Evolutionary conservation across 1,284 basidiomycete species (phyloP), one percentile per base, ranked within the genome.

Genomic region (Volvariella volvacea): DNA sequence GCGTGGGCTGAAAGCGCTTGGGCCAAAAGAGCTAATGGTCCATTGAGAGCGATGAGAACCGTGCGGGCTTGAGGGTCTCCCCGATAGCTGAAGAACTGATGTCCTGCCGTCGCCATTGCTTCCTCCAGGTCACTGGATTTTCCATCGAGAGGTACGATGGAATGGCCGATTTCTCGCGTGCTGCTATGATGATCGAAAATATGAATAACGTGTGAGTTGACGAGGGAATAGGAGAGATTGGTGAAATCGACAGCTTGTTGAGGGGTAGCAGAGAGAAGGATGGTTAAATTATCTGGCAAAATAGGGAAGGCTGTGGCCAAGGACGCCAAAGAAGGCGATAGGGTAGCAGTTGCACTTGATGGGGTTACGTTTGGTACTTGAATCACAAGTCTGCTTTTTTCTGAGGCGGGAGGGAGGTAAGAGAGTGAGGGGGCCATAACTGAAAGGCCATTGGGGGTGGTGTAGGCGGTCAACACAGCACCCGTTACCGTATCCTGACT

Each of bases 191-290:
- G 85, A 60, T 91, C 86, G 58, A 91, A 90, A 31, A 92, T 63
- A 59, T 89, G 88, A 46, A 86, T 73, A 45, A 85, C 77, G 63
- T 92, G 88, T 30, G 67, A 71, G 22, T 67, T 60, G 16, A 71
- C 68, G 42, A 86, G 63, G 45, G 67, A 68, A 66, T 89, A 89
- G 3, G 86, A 72, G 36, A 89, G 67, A 14, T 72, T 55, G 1
- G 88, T 76, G 46, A 90, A 77, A 52, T 89, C 83, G 33, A 84
- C 74, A 7, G 85, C 73, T 60, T 92, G 87, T 51, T 87, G 83
- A 0, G 89, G 79, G 2, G 84, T 83, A 6, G 89, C 79, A 16
- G 91, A 94, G 49, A 93, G 73, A 39, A 93, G 64, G 41, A 95
- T 72, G n/a, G 82, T 74, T 53, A 89, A 74, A 48, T 77, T 74